Evolutionary conservation across 164 flowering plant species (phyloP), one percentile per base, ranked within the genome.

Genomic region (Annona squamosa): DNA sequence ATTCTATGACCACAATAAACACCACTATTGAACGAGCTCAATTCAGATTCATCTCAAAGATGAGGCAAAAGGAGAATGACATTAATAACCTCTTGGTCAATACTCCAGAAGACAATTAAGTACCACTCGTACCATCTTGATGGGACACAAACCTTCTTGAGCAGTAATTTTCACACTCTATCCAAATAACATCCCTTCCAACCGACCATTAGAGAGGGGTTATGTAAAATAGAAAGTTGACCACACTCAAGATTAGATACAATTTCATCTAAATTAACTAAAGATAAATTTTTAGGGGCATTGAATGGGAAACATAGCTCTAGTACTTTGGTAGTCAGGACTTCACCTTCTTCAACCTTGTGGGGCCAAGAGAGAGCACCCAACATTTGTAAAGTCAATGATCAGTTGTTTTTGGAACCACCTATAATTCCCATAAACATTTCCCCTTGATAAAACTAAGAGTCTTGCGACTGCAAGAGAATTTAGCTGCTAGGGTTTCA

Each of bases 141-240:
- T 26, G 37, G 37, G 37, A 26, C 37, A 26, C 37, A 26, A 26
- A 26, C 37, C 37, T 26, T 26, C 37, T 26, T 0, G 37, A 89
- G 96, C 96, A 67, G 95, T 90, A 77, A 96, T 92, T 78, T 92
- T 89, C 63, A 92, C 97, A 88, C 9, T 84, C 84, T 72, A 85
- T 77, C 99, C 99, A 93, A 52, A 96, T 93, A 44, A 96, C 87
- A 82, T 96, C 99, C 82, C 80, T 84, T 46, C 99, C 99, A 13
- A 92, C 86, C 61, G 99, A 97, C 99, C 98, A 96, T 75, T 96
- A 85, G 12, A 93, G 90, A 69, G 99, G 99, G 78, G 91, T 82
- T 75, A 73, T 90, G 71, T 96, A 96, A 69, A 77, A 59, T 84
- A 1, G 76, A 73, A 37, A 78, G 85, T 41, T 68, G 79, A 57